Percentiles rank a stretch among this genome's conserved stretches.
Conservation (phyloP, 495 filamentous ascomycete genomes). For the Halenospora varia region DNA sequence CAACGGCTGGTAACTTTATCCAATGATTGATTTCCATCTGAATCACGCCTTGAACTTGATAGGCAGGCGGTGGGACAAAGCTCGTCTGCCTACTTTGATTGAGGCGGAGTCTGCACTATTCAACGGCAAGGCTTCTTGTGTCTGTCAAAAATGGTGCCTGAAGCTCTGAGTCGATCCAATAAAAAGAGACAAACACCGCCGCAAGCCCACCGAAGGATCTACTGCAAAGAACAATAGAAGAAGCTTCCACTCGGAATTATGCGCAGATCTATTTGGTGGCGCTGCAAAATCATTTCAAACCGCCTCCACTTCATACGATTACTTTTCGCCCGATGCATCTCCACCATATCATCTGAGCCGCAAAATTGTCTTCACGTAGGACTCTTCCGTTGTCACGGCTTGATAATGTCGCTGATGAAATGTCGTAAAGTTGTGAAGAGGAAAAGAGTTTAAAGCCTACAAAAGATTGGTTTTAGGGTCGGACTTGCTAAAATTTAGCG, state of each 20-base stretch:
- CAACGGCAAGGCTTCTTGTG: not conserved
- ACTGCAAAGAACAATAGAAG: not conserved
- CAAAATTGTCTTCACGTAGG: not conserved
- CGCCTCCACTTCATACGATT: not conserved
- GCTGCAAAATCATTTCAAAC: not conserved
- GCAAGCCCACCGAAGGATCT: not conserved
- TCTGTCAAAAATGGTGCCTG: not conserved
- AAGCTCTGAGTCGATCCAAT: not conserved
- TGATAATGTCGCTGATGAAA: not conserved
- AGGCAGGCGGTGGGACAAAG: not conserved
- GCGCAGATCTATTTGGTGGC: not conserved
- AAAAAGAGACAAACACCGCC: not conserved
- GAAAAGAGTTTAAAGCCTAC: too few species aligned
- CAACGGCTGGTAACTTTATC: not conserved
- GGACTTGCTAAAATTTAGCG: not conserved
- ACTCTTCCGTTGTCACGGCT: not conserved
- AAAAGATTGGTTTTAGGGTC: not conserved
- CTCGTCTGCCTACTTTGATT: not conserved
- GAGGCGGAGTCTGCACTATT: not conserved
- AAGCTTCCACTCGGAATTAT: not conserved
- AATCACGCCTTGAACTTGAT: not conserved
- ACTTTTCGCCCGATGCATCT: not conserved
- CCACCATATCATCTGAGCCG: not conserved
- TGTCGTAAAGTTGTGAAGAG: too few species aligned
- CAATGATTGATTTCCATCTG: not conserved